Percentiles rank a stretch among this genome's conserved stretches.
These are phyloP conservation scores for Pichia cephalocereana DNA, from an alignment of 805 yeast species.

Conservation along the genomic window DNA sequence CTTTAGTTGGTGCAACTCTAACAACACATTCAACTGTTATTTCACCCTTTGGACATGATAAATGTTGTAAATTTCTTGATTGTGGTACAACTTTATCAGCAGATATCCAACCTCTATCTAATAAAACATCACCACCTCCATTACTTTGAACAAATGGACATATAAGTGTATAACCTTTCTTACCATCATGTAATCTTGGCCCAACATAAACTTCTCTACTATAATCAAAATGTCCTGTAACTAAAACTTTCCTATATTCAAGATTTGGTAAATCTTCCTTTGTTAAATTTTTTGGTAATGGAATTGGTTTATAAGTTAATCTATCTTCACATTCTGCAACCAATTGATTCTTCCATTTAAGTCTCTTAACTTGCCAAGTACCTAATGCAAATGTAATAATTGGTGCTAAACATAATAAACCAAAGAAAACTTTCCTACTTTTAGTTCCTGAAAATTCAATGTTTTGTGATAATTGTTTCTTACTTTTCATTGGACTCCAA, in stretches of 20 bases:
- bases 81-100: constrained; percentile 55
- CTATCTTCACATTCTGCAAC: constrained; percentile 79
- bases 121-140: constrained; percentile 67
- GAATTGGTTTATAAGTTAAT: constrained; percentile 61
- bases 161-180: constrained; percentile 67
- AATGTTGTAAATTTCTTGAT: constrained; percentile 49
- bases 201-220: constrained; percentile 87
- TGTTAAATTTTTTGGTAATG: constrained; percentile 57
- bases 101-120: constrained; percentile 89
- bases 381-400: constrained; percentile 78
- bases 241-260: constrained; percentile 72
- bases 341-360: constrained; percentile 80
- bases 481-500: constrained; percentile 70
- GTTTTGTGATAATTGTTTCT: constrained; percentile 28
- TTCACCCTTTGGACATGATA: constrained; percentile 65
- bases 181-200: constrained; percentile 68
- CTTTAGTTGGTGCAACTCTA: constrained; percentile 56
- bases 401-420: constrained; percentile 66
- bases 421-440: constrained; percentile 23
- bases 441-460: constrained; percentile 16
- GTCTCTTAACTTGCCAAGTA: constrained; percentile 82
- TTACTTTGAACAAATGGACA: constrained; percentile 73
- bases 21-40: constrained; percentile 68
- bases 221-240: constrained; percentile 74
- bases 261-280: constrained; percentile 59